A percentile compares a stretch with the other conserved stretches of the same genome.
These are phyloP conservation scores for Dendryphion nanum DNA, from an alignment of 2,329 filamentous ascomycete species.

Conservation along the genomic window DNA sequence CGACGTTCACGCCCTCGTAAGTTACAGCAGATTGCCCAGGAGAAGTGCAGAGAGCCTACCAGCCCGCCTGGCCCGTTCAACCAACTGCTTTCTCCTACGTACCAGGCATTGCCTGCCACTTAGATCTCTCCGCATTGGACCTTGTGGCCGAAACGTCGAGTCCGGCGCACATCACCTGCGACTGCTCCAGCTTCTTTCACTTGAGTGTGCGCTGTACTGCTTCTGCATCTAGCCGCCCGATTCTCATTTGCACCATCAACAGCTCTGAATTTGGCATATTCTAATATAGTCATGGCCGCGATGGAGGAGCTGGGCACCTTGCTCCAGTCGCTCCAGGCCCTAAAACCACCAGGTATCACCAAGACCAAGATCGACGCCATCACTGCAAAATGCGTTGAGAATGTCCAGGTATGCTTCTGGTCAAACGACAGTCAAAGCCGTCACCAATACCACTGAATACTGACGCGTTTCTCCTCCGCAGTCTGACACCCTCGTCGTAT, in stretches of 20 bases:
- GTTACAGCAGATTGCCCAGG: too few species aligned
- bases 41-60: too few species aligned
- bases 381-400: conserved; percentile 77
- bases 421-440: too few species aligned
- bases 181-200: conserved; percentile 2
- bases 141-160: too few species aligned
- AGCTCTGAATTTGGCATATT: not conserved
- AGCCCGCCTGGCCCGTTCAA: too few species aligned
- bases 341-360: conserved; percentile 93
- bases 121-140: conserved; percentile 23
- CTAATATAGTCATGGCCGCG: conserved; percentile 57
- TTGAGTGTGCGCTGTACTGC: conserved; percentile 1
- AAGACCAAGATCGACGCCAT: conserved; percentile 87
- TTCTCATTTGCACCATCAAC: not conserved
- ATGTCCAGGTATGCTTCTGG: conserved; percentile 33
- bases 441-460: conserved; percentile 21
- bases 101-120: conserved; percentile 25
- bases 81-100: too few species aligned
- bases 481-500: conserved; percentile 92
- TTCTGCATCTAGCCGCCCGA: not conserved
- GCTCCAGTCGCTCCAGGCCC: conserved; percentile 84
- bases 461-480: conserved; percentile 45
- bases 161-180: too few species aligned
- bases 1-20: too few species aligned
- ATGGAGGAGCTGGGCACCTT: conserved; percentile 88